Conservation (phyloP, 108 stramenopile species). For the Pseudonitzschia pungens region DNA sequence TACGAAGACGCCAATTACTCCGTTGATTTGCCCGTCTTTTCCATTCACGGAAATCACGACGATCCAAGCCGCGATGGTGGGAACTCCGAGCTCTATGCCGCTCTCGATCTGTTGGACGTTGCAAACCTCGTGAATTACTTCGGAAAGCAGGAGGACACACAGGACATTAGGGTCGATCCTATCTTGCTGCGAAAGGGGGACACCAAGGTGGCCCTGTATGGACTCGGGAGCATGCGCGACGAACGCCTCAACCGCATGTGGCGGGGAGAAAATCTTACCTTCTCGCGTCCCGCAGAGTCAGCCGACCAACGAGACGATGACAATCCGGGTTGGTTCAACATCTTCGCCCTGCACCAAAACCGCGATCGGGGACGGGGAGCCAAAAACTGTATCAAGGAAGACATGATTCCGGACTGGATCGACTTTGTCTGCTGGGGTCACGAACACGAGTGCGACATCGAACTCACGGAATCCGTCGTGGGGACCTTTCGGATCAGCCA, state of each 20-base stretch:
- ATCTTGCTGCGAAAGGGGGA: conserved; percentile 89
- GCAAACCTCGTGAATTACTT: conserved; percentile 96
- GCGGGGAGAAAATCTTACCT: conserved; percentile 82
- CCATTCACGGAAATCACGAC: conserved; percentile 99
- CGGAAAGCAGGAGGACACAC: conserved; percentile 89
- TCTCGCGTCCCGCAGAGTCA: conserved; percentile 52
- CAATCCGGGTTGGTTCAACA: conserved; percentile 78
- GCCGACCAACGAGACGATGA: conserved; percentile 27
- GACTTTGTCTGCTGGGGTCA: conserved; percentile 94
- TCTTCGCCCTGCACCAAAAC: conserved; percentile 98
- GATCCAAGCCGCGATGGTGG: conserved; percentile 89
- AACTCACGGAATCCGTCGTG: conserved; percentile 81
- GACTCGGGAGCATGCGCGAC: conserved; percentile 95
- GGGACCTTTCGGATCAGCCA: conserved; percentile 94
- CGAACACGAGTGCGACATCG: conserved; percentile 94
- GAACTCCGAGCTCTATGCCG: conserved; percentile 71
- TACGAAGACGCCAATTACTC: conserved; percentile 89
- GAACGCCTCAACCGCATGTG: conserved; percentile 97
- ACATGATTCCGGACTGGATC: conserved; percentile 99
- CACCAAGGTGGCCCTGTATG: conserved; percentile 92
- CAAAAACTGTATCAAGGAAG: conserved; percentile 96
- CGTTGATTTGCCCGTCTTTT: conserved; percentile 94
- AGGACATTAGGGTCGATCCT: conserved; percentile 85
- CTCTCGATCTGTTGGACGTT: conserved; percentile 87
- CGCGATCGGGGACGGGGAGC: conserved; percentile 89